Evolutionary conservation across 805 yeast species (phyloP), one percentile per base, ranked within the genome.

Genomic region (Teunomyces atbi): DNA sequence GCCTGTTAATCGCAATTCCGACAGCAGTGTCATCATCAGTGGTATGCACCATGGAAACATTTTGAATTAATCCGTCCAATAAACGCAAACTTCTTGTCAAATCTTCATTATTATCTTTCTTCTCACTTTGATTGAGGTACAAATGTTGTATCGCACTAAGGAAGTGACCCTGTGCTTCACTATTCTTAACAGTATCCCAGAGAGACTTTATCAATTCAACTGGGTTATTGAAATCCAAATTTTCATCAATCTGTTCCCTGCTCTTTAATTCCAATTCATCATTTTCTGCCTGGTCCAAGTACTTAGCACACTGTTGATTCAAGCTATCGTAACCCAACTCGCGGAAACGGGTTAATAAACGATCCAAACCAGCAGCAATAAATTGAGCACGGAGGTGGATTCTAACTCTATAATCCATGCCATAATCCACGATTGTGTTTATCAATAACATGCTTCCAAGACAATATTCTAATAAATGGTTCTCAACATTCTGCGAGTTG

Each of bases 1-100:
- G 69, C 45, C 82, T 73, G 57, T 87, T 89, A 29, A 91, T 82
- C 1, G 96, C 88, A 41, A 86, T 80, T 44, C 85, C 87, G 52
- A 89, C 74, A 12, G 88, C 60, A 53, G 73, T 44, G 71, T 76
- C 50, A 44, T 79, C 78, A 33, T 73, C 69, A 1, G 81, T 64
- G 8, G 76, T 73, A 48, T 76, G 57, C 64, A 77, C 82, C 65
- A 74, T 74, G 3, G 84, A 74, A 21, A 82, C 76, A 49, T 82
- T 81, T 41, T 85, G 81, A 21, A 84, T 69, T 44, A 87, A 69
- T 6, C 88, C 88, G 59, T 79, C 83, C 38, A 86, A 71, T 42
- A 86, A 73, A 40, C 84, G 74, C 56, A 79, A 76, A 36, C 88
- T 81, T 50, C 86, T 65, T 4, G 66, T 54, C 6, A 80, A 61